phyloP scores from a whole-genome alignment of 768 basidiomycete species.

The Leucogyrophana mollusca region DNA sequence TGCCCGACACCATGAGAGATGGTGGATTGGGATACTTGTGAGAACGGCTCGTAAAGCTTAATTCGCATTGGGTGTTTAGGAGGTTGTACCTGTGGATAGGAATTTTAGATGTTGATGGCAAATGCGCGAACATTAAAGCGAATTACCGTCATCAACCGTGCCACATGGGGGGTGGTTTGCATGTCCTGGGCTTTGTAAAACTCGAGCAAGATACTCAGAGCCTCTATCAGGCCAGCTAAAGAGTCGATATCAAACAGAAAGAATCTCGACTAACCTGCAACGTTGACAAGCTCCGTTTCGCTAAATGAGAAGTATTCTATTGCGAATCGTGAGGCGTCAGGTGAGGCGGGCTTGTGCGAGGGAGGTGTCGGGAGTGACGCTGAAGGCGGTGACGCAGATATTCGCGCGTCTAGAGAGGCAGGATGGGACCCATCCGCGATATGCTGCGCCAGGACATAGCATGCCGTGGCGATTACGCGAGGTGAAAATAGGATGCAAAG shows the following conservation, averaged over 20 bases:
- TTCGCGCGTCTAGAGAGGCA: constrained; percentile 70
- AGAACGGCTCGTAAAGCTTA: constrained; percentile 39
- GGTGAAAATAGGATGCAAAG: constrained; percentile 71
- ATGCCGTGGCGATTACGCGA: constrained; percentile 72
- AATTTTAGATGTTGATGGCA: constrained; percentile 1
- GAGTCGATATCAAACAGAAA: constrained; percentile 1
- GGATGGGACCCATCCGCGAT: constrained; percentile 72
- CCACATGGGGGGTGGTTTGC: constrained; percentile 48
- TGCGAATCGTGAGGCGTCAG: constrained; percentile 66
- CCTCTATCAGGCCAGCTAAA: constrained; percentile 41
- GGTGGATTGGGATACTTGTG: constrained; percentile 25
- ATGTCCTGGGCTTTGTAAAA: constrained; percentile 69
- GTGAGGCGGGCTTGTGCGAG: constrained; percentile 70
- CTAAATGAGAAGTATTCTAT: constrained; percentile 66
- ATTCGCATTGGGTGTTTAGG: constrained; percentile 40
- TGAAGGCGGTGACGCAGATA: constrained; percentile 68
- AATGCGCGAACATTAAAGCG: background rate
- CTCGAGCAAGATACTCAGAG: constrained; percentile 64
- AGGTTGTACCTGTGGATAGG: constrained; percentile 43
- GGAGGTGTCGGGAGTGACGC: constrained; percentile 81
- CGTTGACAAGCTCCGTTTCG: constrained; percentile 52
- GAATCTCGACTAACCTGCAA: constrained; percentile 51
- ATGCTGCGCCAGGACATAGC: constrained; percentile 74
- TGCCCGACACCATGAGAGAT: constrained; percentile 12
- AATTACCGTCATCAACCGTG: constrained; percentile 45